Base-by-base conservation (phyloP, 2,329 filamentous ascomycete genomes). In the Cytospora mali region DNA sequence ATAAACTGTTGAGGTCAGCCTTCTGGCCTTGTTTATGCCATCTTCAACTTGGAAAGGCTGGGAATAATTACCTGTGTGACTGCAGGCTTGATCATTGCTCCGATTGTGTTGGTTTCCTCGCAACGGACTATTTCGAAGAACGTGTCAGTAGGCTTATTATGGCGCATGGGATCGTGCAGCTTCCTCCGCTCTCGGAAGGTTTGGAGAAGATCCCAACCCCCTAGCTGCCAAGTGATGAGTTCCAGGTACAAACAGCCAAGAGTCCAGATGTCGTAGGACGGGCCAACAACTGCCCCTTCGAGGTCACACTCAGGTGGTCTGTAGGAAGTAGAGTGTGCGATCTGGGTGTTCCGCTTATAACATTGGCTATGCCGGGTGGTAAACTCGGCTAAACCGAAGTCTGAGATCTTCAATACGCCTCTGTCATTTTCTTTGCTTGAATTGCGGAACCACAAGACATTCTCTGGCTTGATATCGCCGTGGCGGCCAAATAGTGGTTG, bases 211-310 rank as follows among this genome's bases (percentile, higher is more conserved):
- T 28, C 10, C 54, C 31, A 46, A 31, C 60, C 60, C 1, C 60
- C 60, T 0, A 62, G 28, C 28, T 14, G 28, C 60, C 60, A 62
- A n/a, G 54, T n/a, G 18, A 62, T 39, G 31, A 62, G 25, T 13
- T 62, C 60, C n/a, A 62, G 25, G 28, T 56, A 62, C 4, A 62
- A 16, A 21, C 60, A 62, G 6, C 60, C 60, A 9, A 62, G 33
- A 1, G 53, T 13, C 60, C 60, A 62, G 13, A 62, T 57, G 16
- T 62, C 60, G 21, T 62, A 39, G 1, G 57, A 51, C 5, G n/a
- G 57, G 23, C 46, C 33, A 1, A 52, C 31, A 3, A 3, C 23
- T 23, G 21, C 57, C 1, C 23, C 49, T 23, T 29, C 14, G 0
- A 53, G 23, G n/a, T 60, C 23, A 11, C 33, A 60, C 31, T 60